Evolutionary conservation across 2,329 filamentous ascomycete species (phyloP).

Genomic region (Penicillium sp.): DNA sequence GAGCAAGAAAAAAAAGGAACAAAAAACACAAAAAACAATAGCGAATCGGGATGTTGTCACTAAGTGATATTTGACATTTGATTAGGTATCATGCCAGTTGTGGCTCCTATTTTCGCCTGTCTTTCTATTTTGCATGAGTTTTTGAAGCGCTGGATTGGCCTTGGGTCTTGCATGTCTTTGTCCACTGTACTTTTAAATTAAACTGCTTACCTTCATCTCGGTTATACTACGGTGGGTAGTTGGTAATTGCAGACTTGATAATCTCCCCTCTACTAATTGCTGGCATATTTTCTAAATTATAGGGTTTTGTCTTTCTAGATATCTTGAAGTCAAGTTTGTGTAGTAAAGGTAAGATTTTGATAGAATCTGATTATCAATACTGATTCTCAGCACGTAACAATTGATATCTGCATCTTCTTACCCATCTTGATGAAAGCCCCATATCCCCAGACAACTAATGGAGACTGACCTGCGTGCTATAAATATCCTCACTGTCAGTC

Average conservation of each 20-base stretch:
- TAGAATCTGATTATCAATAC: neutral
- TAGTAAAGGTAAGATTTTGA: neutral
- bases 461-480: neutral
- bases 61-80: conserved; percentile 1
- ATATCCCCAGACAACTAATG: neutral
- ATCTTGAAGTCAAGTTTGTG: neutral
- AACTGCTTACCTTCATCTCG: conserved; percentile 18
- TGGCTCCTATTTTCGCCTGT: conserved; percentile 1
- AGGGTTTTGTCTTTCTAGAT: neutral
- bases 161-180: conserved; percentile 34
- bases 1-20: conserved; percentile 19
- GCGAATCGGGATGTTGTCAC: neutral
- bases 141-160: conserved; percentile 31
- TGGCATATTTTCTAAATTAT: neutral
- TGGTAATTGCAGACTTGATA: conserved; percentile 31
- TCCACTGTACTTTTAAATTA: conserved; percentile 35
- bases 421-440: neutral
- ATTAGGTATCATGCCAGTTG: neutral
- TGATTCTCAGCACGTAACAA: neutral
- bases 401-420: neutral
- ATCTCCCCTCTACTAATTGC: conserved; percentile 30
- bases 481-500: neutral
- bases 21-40: conserved; percentile 8
- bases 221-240: conserved; percentile 19
- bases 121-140: conserved; percentile 24